Percentiles rank a stretch among this genome's conserved stretches.
Evolutionary conservation across 2,329 filamentous ascomycete genomes (phyloP).

Genomic region (Aureobasidium uvarum): DNA sequence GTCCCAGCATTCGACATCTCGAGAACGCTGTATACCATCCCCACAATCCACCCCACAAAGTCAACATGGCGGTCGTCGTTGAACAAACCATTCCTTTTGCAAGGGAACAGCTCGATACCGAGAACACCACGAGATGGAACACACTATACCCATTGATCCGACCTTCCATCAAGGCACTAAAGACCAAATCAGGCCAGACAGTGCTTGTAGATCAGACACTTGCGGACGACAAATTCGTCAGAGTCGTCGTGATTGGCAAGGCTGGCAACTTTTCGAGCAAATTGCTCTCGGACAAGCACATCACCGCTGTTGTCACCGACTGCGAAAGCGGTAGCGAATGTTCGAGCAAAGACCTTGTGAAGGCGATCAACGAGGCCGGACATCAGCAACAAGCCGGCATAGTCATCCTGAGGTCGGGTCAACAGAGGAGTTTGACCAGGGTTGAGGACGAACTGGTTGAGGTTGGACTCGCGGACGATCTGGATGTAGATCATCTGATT

Average conservation of each 20-base stretch:
- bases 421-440: conserved; percentile 32
- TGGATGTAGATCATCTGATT: conserved; percentile 39
- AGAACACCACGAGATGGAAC: conserved; percentile 38
- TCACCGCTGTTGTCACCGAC: conserved; percentile 37
- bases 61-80: conserved; percentile 39
- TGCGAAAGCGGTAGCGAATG: conserved; percentile 31
- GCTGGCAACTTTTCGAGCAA: conserved; percentile 40
- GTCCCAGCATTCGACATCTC: background rate
- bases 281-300: conserved; percentile 37
- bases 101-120: conserved; percentile 34
- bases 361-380: conserved; percentile 33
- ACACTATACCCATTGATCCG: conserved; percentile 39
- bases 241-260: conserved; percentile 35
- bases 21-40: background rate
- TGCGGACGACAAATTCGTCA: conserved; percentile 33
- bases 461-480: conserved; percentile 33
- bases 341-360: conserved; percentile 35
- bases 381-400: conserved; percentile 33
- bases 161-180: conserved; percentile 34
- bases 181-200: conserved; percentile 35
- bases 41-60: conserved; percentile 17
- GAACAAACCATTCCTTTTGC: conserved; percentile 40
- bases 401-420: conserved; percentile 35
- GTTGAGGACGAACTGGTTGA: conserved; percentile 34
- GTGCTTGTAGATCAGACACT: conserved; percentile 37